Evolutionary conservation across 2,329 filamentous ascomycete species (phyloP), one percentile per base, ranked within the genome.

Genomic region (Drechslera avenae): DNA sequence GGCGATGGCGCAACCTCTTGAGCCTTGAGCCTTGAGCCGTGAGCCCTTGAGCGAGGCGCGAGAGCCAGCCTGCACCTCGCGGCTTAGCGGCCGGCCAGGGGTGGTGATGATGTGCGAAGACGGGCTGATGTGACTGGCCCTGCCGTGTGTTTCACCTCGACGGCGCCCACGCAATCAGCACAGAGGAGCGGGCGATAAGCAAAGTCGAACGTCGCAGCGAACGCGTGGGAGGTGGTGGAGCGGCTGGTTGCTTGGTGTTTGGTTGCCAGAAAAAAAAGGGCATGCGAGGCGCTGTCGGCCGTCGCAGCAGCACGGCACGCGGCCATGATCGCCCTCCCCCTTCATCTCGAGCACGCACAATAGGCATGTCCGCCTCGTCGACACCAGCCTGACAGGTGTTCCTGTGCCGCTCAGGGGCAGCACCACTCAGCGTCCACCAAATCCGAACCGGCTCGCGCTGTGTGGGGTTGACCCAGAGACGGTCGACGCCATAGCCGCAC

Each of bases 321-420:
- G 23, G 26, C 50, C 43, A 19, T 39, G 48, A 62, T 60, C 52
- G 37, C 41, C 56, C 39, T 56, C 8, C 23, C 59, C 60, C 57
- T 58, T 62, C 60, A 63, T 64, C 60, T 61, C 31, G n/a, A 45
- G 37, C 18, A 32, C 44, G 8, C 28, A 26, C 16, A 39, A n/a
- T 32, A n/a, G 34, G 45, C 45, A 40, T 30, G 19, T 46, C 56
- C 46, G n/a, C 26, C 13, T 19, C 50, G 30, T 46, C 23, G 47
- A 42, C 36, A 17, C 40, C 36, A 34, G 33, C 47, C 28, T 39
- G 47, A 37, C 47, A 45, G 40, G 28, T 39, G 40, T 39, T 49
- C 36, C 21, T 39, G 44, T 43, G 51, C 49, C 41, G 31, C 21
- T 58, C 57, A 60, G 57, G 57, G 57, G 55, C 46, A 39, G 33